Evolutionary conservation across 805 yeast genomes (phyloP), one percentile per base, ranked within the genome.

Genomic region (Pichia nakasei): DNA sequence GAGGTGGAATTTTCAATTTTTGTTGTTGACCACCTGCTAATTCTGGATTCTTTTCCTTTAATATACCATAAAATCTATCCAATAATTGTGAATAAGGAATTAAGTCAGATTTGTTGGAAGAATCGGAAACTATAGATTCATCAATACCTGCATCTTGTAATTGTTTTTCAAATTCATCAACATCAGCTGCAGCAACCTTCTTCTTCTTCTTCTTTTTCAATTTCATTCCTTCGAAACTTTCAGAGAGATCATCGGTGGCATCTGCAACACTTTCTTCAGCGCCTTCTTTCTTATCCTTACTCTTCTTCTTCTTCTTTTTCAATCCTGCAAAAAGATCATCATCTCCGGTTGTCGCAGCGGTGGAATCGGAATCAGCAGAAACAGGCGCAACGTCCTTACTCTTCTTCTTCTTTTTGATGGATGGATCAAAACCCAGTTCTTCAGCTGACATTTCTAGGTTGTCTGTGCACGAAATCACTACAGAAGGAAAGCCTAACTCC

Each of bases 1-100:
- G 99, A 36, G 97, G 97, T 41, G 98, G 98, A 58, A 93, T 88
- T 75, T 91, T 84, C 69, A 89, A 83, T 68, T 91, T 89, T 35
- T 95, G 91, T 26, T 85, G 74, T 67, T 95, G 81, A 63, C 91
- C 97, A 62, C 97, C 97, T 37, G 97, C 98, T 59, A 93, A 77
- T 66, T 93, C 98, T 49, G 99, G 99, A 70, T 93, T 93, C 69
- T 91, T 91, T 51, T 86, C 82, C 58, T 85, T 87, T 60, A 93
- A 75, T 48, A 91, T 82, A 43, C 69, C 67, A 72, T 89, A 93
- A 64, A 93, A 93, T 63, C 98, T 78, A 43, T 82, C 75, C 58
- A 93, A 75, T 51, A 93, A 76, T 39, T 74, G 75, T 47, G 78
- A 79, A 67, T 93, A 93, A 47, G 89, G 77, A 51, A 57, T 51